Evolutionary conservation across 495 filamentous ascomycete species (phyloP), one percentile per base, ranked within the genome.

Genomic region (Tirmania nivea): DNA sequence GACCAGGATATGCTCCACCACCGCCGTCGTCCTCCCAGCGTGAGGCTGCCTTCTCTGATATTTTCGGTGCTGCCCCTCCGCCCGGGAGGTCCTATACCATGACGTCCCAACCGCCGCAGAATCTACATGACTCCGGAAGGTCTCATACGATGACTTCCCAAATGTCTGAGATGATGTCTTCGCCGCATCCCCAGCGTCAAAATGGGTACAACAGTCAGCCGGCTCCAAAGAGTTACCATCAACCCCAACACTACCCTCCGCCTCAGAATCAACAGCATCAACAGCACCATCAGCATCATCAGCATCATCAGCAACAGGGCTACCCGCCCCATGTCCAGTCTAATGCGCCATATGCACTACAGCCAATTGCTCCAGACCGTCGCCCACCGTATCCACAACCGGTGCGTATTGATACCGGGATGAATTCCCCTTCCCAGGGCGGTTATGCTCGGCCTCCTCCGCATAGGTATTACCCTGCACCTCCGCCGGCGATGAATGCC

Each of bases 41-140:
- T 69, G 89, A 97, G 75, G 86, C 84, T 61, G 90, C 88, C 35
- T 97, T 92, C 68, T 84, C 83, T 53, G 85, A 87, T 69, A 99
- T 99, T 60, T 99, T 99, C 63, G 90, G 90, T 57, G 78, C 79
- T 62, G 77, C 83, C 50, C 85, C 83, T 14, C 39, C 39, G 37
- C 84, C 84, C 48, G 89, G 90, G 52, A 79, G 86, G 58, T 87
- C 86, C 48, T 85, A 86, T 55, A 87, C 83, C 6, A 86, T 87
- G 83, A 84, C 75, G 53, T 83, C 82, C 19, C 75, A 84, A 55
- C 69, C 78, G 34, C 65, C 69, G 56, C 39, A 45, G 39, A 74
- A 74, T 50, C 67, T 69, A 34, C 67, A 68, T 47, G 58, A 63
- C 48, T 62, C 73, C 34, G 83, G 80, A 51, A 77, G 88, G 60